A percentile compares a stretch with the other conserved stretches of the same genome.
Conservation (phyloP, 345 rosid species). For the Eucalyptus marginata region DNA sequence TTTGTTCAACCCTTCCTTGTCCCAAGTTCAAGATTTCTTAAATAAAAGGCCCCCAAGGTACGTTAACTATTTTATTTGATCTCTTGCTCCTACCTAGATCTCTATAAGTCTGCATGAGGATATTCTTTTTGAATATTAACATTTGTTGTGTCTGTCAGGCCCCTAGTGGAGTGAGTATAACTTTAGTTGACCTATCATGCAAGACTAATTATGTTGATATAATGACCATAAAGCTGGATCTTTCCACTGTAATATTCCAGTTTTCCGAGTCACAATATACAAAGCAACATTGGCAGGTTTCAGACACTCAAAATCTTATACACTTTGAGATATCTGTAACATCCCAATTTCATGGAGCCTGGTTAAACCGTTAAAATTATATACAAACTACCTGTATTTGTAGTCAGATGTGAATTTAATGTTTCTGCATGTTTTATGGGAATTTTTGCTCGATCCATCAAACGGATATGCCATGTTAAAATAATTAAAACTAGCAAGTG, state of each 20-base stretch:
- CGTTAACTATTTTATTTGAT: background rate
- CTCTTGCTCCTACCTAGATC: background rate
- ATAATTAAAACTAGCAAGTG: background rate
- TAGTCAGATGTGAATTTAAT: background rate
- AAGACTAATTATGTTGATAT: background rate
- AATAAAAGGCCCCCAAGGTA: slow-evolving; percentile 77
- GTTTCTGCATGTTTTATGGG: background rate
- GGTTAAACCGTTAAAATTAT: background rate
- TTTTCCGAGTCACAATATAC: background rate
- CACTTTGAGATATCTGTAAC: background rate
- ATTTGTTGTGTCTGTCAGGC: background rate
- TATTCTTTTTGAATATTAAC: background rate
- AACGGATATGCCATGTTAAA: background rate
- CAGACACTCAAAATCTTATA: background rate
- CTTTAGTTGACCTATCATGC: background rate
- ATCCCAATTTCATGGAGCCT: background rate
- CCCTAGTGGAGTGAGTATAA: background rate
- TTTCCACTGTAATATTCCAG: background rate
- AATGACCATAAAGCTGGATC: background rate
- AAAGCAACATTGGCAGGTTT: background rate
- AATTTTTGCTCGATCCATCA: background rate
- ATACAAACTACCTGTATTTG: background rate
- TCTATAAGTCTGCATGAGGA: background rate
- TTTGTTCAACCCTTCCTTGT: slow-evolving; percentile 73
- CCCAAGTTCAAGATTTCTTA: slow-evolving; percentile 70